Base-by-base conservation (phyloP, 2,329 filamentous ascomycete genomes). In the Proliferodiscus dingleyae region DNA sequence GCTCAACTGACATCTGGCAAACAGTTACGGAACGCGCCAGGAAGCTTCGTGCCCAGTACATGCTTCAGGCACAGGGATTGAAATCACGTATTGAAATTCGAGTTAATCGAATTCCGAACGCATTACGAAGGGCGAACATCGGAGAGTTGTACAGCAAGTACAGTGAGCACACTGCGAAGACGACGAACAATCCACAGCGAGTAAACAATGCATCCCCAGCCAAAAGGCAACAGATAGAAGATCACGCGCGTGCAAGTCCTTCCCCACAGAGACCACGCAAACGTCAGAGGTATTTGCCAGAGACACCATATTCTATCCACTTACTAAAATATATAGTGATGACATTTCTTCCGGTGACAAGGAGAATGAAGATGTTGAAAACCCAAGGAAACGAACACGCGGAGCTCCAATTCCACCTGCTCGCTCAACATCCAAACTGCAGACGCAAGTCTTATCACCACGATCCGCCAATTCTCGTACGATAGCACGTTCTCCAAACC, bases 11-110 rank as follows among this genome's bases (percentile, higher is more conserved):
- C 28, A 21, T 10, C 6, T 18, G 13, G 32, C 22, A 45, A 22
- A 50, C 56, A 95, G 89, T 95, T 55, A 89, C 87, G 15, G 87
- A 94, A 68, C 81, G 90, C 64, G 87, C 88, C 51, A 81, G 91
- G 57, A 89, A 91, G 66, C 74, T 97, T 50, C 81, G 90, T 59
- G 85, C 90, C 5, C 89, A 95, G 64, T 95, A 94, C 70, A 84
- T 85, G 48, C 77, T 94, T 8, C 90, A 95, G 66, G 87, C 89
- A 18, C 86, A 91, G 65, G 87, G 87, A 52, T 76, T 97, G 30
- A 80, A 86, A 50, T 83, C 89, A 49, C 84, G 91, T 50, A 84
- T 98, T 42, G 90, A 96, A 66, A 86, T 95, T 69, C 87, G 93
- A 68, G 78, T 97, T 65, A 95, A 96, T 64, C 83, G 93, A 43